Percentiles rank a stretch among this genome's conserved stretches.
phyloP scores from a whole-genome alignment of 129 eudicot species.

The Arctium lappa region DNA sequence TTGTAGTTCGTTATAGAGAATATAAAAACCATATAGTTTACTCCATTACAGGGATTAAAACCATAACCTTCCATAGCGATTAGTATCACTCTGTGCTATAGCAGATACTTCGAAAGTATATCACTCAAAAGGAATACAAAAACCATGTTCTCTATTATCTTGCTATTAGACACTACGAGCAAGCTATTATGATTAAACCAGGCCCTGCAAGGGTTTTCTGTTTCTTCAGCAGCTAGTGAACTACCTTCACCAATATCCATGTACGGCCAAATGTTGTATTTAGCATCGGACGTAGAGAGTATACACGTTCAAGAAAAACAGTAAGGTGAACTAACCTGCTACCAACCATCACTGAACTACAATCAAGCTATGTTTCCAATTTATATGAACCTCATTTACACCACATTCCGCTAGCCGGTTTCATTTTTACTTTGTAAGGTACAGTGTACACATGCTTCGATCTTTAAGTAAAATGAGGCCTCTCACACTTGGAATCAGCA shows the following conservation, averaged over 20 bases:
- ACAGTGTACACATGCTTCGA: background rate
- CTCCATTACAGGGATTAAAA: constrained; percentile 6
- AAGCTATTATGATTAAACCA: too few species aligned
- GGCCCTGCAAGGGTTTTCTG: too few species aligned
- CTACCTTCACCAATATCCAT: background rate
- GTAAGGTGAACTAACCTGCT: background rate
- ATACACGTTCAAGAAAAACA: background rate
- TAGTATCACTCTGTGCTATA: background rate
- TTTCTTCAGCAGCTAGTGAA: background rate
- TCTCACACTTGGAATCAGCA: background rate
- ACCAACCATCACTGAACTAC: background rate
- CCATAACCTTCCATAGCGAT: constrained; percentile 4
- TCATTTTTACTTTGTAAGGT: background rate
- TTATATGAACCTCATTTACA: background rate
- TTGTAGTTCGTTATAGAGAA: background rate
- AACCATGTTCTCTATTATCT: background rate
- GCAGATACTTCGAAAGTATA: background rate
- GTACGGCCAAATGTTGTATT: background rate
- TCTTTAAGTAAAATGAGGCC: background rate
- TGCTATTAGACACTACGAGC: constrained; percentile 10
- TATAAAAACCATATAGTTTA: background rate
- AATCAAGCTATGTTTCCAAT: background rate
- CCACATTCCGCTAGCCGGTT: background rate
- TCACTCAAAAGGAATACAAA: background rate
- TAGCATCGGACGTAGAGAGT: background rate